Percentiles rank a stretch among this genome's conserved stretches.
These are phyloP conservation scores for Rhizopogon vesiculosus DNA, from an alignment of 768 basidiomycete genomes.

Conservation along the genomic window DNA sequence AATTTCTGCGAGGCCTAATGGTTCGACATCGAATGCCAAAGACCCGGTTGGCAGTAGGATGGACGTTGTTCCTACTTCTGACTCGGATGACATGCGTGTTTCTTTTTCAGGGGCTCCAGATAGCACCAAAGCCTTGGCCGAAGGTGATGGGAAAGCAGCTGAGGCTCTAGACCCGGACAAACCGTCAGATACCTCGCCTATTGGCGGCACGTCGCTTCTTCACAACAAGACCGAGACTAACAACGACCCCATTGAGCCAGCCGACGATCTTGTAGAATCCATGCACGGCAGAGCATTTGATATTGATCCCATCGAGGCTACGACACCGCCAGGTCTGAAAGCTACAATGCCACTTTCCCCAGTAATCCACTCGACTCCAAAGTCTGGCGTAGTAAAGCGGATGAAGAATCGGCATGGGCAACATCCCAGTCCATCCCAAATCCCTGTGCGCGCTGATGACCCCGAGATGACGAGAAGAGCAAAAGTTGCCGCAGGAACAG, in stretches of 20 bases:
- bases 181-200: background rate
- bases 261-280: conserved; percentile 28
- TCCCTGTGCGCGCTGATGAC: background rate
- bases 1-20: too few species aligned
- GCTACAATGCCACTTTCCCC: background rate
- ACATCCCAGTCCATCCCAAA: background rate
- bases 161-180: background rate
- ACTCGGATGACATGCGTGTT: background rate
- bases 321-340: conserved; percentile 3
- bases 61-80: background rate
- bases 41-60: background rate
- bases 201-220: background rate
- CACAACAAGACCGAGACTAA: background rate
- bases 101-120: background rate
- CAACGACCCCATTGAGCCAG: conserved; percentile 41
- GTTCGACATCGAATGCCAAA: background rate
- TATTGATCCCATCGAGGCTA: conserved; percentile 28
- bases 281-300: conserved; percentile 4
- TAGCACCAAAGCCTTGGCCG: background rate
- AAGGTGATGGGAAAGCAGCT: background rate
- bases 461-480: background rate
- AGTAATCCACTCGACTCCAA: conserved; percentile 16
- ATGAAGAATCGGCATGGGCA: conserved; percentile 34
- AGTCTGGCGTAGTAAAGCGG: conserved; percentile 31
- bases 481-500: background rate